Base-by-base conservation (phyloP, 441 rosid species). In the Mallotus japonicus region DNA sequence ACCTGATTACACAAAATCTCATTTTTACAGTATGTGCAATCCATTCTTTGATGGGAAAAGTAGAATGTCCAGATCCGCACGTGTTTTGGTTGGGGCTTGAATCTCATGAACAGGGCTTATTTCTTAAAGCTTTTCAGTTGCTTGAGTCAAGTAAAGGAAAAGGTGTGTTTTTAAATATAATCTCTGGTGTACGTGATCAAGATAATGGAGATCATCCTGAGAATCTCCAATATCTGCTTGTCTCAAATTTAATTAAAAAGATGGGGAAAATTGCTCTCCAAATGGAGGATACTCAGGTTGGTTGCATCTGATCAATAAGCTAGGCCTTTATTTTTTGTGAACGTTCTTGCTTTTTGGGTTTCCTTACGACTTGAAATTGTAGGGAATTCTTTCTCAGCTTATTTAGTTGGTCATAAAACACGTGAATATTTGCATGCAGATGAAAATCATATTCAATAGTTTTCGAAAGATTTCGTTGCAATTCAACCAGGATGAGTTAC, bases 231-330 rank as follows among this genome's bases (percentile, higher is more conserved):
- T 72, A 69, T 72, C 64, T 82, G 71, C 87, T 89, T 15, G 72
- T 93, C 67, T 83, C 89, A 56, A 78, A 68, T 79, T 76, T 93
- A 82, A 86, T 96, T 46, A 93, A 86, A 78, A 77, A 81, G 72
- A 81, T 95, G 87, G 98, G 95, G 74, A 86, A 89, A 82, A 80
- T 92, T 78, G 91, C 97, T 69, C 89, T 96, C 83, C 87, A 84
- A 78, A 85, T 78, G 81, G 97, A 90, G 70, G 82, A 82, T 72
- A 65, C 77, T 69, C 97, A 90, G 99, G 98, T 92, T 77, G 59
- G 89, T 77, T 62, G 22, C 57, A 50, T 65, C 59, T 56, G 44
- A 60, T 49, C 40, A 3, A 15, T 50, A 19, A 16, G 46, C 56
- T 54, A 66, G 16, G 16, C 46, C 28, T 53, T 20, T 17, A 42